Base-by-base conservation (phyloP, 306 rosid species). In the Vicia faba region DNA sequence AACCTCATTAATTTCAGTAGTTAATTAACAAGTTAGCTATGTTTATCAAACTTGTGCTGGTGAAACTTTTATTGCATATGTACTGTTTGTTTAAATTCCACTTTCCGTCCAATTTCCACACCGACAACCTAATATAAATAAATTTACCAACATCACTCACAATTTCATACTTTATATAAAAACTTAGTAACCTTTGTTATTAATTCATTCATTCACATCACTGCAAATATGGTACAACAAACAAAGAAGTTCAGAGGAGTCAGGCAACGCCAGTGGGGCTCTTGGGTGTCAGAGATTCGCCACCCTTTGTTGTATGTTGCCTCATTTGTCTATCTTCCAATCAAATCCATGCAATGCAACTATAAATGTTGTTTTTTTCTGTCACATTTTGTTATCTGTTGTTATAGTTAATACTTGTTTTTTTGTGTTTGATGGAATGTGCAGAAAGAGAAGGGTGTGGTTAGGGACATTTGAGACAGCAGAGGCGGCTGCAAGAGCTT, bases 211-310 rank as follows among this genome's bases (percentile, higher is more conserved):
- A 78, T 66, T 67, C 33, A 68, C 66, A 55, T 40, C 20, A n/a
- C 31, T 16, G 29, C 3, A 29, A 56, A 48, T 16, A 89, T 93
- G 99, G 97, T 86, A 66, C 88, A 86, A 56, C 88, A 86, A 56
- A 77, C 97, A 50, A 88, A 61, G 86, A 93, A 93, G 88, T 93
- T 88, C 82, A 93, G 99, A 77, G 99, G 99, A 16, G 99, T 93
- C 61, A 89, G 99, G 97, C 99, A 93, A 64, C 96, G 99, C 75
- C 99, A 93, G 99, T 93, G 99, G 99, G 99, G 99, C 95, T 93
- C 99, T 15, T 93, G 99, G 99, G 99, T 93, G 96, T 93, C 99
- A 86, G 99, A 93, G 71, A 93, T 93, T 75, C 99, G 99, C 85
- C 99, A 93, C 28, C 99, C 99, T 5, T 75, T 93, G 25, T 93